Evolutionary conservation across 1,284 basidiomycete species (phyloP), one percentile per base, ranked within the genome.

Genomic region (Fistulinella cinereoalba): DNA sequence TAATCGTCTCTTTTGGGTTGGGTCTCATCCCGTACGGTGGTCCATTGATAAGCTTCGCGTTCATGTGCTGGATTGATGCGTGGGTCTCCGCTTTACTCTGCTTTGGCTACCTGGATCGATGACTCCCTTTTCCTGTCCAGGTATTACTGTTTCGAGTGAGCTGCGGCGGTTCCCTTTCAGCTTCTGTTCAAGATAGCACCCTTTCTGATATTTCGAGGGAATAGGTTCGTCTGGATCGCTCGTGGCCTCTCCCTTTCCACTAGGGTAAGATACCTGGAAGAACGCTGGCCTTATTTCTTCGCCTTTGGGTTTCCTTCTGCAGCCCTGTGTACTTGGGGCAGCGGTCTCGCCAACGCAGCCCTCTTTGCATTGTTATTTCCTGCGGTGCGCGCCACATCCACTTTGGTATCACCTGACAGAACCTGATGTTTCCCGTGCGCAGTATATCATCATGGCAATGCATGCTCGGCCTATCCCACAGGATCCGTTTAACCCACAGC

Each of bases 61-160:
- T 90, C 59, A 69, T 90, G 43, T 91, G 87, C 58, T 89, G 89
- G 83, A 76, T 91, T 37, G 83, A 91, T 62, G 75, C 88, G 88
- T 91, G 65, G 76, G 87, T 84, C 21, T 23, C 43, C 38, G 29
- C 49, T n/a, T n/a, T n/a, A n/a, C 40, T 29, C 40, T 28, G 25
- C 10, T 23, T 19, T 31, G 27, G 4, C 28, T 22, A 15, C 47
- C 31, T 9, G 32, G 25, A 16, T 23, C 49, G 27, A 52, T 39
- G 18, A 9, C 18, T 33, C 7, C 22, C 33, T 31, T 31, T 10
- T 23, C 22, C 41, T 22, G 16, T 36, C 23, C 56, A 91, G 89
- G 41, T 92, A 90, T 64, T 92, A 92, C 65, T 90, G 85, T 66
- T 92, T 91, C 58, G 89, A 92, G 88, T 90, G 60, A 69, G 85